These are phyloP conservation scores for Amauroascus niger DNA, from an alignment of 2,329 filamentous ascomycete species.

Conservation along the genomic window DNA sequence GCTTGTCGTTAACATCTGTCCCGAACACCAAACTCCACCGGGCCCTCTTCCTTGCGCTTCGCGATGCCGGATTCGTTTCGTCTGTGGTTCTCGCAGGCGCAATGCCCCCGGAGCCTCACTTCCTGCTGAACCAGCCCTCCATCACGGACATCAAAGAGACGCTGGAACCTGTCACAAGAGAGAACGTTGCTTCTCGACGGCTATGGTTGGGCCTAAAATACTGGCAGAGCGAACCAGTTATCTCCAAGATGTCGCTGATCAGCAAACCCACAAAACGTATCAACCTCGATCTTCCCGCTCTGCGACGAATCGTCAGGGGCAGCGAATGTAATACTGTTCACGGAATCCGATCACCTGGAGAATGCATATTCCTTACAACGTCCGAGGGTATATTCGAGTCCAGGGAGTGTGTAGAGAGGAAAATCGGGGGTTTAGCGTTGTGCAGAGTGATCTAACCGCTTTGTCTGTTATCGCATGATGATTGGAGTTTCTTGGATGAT, in stretches of 20 bases:
- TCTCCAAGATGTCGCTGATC: slow-evolving; percentile 56
- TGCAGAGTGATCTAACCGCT: slow-evolving; percentile 52
- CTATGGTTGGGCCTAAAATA: slow-evolving; percentile 90
- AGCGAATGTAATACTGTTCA: slow-evolving; percentile 56
- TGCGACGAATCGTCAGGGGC: slow-evolving; percentile 60
- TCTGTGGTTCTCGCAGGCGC: slow-evolving; percentile 65
- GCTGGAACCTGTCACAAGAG: slow-evolving; percentile 50
- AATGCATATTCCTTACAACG: slow-evolving; percentile 72
- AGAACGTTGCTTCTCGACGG: slow-evolving; percentile 63
- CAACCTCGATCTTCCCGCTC: slow-evolving; percentile 51
- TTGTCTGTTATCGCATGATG: slow-evolving; percentile 11
- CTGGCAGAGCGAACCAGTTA: slow-evolving; percentile 69
- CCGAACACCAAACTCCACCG: slow-evolving; percentile 74
- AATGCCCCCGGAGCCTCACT: slow-evolving; percentile 45
- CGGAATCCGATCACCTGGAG: slow-evolving; percentile 64
- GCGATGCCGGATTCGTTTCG: slow-evolving; percentile 72
- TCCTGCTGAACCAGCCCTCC: slow-evolving; percentile 44
- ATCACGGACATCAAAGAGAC: slow-evolving; percentile 25
- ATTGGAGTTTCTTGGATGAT: slow-evolving; percentile 14
- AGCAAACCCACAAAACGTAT: slow-evolving; percentile 66
- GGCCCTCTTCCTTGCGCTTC: slow-evolving; percentile 62
- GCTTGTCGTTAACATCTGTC: slow-evolving; percentile 73
- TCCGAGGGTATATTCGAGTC: slow-evolving; percentile 69
- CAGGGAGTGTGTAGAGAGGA: slow-evolving; percentile 70
- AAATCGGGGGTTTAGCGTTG: slow-evolving; percentile 68